A percentile compares a stretch with the other conserved stretches of the same genome.
These are phyloP conservation scores for Flaveria robusta DNA, from an alignment of 129 eudicot species.

Conservation along the genomic window DNA sequence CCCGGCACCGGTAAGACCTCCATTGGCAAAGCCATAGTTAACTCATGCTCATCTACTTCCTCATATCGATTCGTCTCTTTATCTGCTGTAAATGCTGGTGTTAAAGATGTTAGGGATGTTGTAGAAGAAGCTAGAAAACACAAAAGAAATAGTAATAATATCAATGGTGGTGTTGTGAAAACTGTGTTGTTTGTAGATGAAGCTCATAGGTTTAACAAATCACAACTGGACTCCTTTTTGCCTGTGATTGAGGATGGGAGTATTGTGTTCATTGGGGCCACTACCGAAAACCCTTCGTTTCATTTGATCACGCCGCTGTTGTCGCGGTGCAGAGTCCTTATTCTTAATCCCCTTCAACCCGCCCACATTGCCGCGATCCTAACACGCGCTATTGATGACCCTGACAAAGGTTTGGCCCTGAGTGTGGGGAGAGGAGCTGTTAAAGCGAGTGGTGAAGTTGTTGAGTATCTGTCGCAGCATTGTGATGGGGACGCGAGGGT, in stretches of 20 bases:
- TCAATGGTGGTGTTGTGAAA: slow-evolving; percentile 24
- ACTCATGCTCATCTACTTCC: slow-evolving; percentile 34
- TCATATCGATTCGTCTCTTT: slow-evolving; percentile 58
- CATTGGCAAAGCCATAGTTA: slow-evolving; percentile 73
- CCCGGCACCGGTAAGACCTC: slow-evolving; percentile 98
- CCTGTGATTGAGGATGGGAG: slow-evolving; percentile 94
- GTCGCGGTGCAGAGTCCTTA: slow-evolving; percentile 78
- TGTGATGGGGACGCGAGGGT: slow-evolving; percentile 95
- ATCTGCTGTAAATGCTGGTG: slow-evolving; percentile 83
- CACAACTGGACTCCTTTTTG: slow-evolving; percentile 80
- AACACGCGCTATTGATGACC: slow-evolving; percentile 56
- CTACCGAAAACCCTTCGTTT: slow-evolving; percentile 94
- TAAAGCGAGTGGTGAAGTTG: slow-evolving; percentile 42
- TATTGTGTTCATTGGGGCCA: slow-evolving; percentile 81
- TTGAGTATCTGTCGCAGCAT: slow-evolving; percentile 52
- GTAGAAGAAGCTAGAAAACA: slow-evolving; percentile 77
- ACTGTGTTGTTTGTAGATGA: slow-evolving; percentile 91
- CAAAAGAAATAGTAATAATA: slow-evolving; percentile 9
- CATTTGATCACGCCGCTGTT: slow-evolving; percentile 79
- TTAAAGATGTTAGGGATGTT: slow-evolving; percentile 84
- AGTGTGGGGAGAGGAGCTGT: slow-evolving; percentile 32
- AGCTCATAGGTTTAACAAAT: slow-evolving; percentile 89
- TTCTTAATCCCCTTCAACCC: slow-evolving; percentile 59
- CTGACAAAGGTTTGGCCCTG: slow-evolving; percentile 47
- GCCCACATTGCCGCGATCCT: slow-evolving; percentile 46